These are phyloP conservation scores for Coemansia sp. DNA, from an alignment of 192 early-diverging fungal species.

Conservation along the genomic window DNA sequence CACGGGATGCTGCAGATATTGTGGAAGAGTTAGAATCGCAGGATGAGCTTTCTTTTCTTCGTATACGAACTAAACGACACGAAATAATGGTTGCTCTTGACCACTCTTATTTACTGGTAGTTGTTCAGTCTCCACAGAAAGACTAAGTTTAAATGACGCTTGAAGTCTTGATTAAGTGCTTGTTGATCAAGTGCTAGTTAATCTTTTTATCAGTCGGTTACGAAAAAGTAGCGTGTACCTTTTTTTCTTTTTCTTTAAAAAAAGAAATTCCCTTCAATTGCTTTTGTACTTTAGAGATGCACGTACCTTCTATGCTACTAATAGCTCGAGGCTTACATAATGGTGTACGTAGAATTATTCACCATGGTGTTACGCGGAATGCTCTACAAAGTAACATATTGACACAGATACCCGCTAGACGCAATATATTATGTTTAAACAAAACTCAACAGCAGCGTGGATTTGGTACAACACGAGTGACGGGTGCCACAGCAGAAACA, in stretches of 20 bases:
- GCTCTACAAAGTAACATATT: neutral
- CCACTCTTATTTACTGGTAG: constrained; percentile 46
- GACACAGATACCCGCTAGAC: neutral
- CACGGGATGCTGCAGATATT: constrained; percentile 70
- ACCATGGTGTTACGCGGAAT: neutral
- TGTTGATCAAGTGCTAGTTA: neutral
- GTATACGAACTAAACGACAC: constrained; percentile 91
- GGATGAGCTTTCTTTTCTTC: constrained; percentile 92
- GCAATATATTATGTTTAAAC: neutral
- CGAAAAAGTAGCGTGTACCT: neutral
- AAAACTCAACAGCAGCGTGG: neutral
- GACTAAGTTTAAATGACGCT: constrained; percentile 2
- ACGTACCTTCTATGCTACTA: neutral
- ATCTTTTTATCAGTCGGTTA: too few relatives aligned
- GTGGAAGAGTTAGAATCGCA: constrained; percentile 82
- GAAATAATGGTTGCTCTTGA: constrained; percentile 95
- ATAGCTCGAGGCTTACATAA: neutral
- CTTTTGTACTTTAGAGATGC: neutral
- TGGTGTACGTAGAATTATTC: neutral
- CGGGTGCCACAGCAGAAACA: neutral
- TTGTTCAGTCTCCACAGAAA: constrained; percentile 46
- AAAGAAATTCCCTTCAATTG: neutral
- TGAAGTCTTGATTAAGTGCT: neutral
- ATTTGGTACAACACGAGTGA: neutral
- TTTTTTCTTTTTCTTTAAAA: constrained; percentile 2